Base-by-base conservation (phyloP, 768 basidiomycete species). In the Serendipita sp. region DNA sequence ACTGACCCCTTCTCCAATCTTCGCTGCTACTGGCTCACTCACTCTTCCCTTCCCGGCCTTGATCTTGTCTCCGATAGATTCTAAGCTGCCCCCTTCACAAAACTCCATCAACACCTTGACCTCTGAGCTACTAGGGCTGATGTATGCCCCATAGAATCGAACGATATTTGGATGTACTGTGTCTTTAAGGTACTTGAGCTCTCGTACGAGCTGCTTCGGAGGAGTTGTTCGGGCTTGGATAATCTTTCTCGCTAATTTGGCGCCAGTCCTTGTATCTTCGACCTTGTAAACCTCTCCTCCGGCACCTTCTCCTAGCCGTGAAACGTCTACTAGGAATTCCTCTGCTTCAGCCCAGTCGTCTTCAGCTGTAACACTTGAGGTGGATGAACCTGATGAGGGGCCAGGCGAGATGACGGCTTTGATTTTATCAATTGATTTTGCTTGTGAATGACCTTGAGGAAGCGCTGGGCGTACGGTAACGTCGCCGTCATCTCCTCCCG, bases 261-360 rank as follows among this genome's bases (percentile, higher is more conserved):
- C 77, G 38, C 83, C 83, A 1, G 84, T 89, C 64, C 86, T 85
- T 71, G 80, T 85, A 74, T 96, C 91, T 73, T 78, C 83, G 54
- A 97, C 94, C 75, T 91, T 93, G 74, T 95, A 86, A 10, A 99
- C 96, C 5, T 92, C 93, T 52, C 96, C 96, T 52, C 94, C 93
- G 64, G 93, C 91, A 46, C 96, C 96, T 71, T 97, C 93, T 18
- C 96, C 96, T 1, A 99, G 78, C 64, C 90, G 83, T 13, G 77
- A 73, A 7, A 92, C 68, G 68, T 89, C 88, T 68, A 92, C 88
- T 65, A 97, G 79, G 65, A 83, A 71, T 64, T 82, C 81, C 72
- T 91, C 89, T 5, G 82, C 38, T 44, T 47, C 63, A n/a, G 38
- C 63, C 63, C 45, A 63, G 34, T 47, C 63, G 4, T 44, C 63